Evolutionary conservation across 75 land plant species (phyloP), one percentile per base, ranked within the genome.

Genomic region (Sequoia sempervirens): DNA sequence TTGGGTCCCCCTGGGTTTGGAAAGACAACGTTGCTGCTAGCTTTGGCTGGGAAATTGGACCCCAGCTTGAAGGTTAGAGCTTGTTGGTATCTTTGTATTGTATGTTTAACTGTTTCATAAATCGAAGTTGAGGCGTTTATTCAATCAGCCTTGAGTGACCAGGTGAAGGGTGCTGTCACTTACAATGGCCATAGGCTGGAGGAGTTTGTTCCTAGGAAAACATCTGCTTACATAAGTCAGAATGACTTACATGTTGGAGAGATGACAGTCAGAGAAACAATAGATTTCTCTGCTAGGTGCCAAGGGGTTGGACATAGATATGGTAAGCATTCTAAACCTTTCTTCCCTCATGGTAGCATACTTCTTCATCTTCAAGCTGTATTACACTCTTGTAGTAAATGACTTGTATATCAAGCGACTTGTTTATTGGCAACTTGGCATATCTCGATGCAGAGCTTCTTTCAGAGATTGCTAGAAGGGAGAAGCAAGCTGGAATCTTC

Each of bases 261-360:
- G 83, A 95, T 96, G 89, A 96, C 98, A 11, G 98, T 96, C 13
- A 91, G 93, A 83, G 98, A 96, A 86, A 96, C 98, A 0, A 85
- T 96, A 11, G 96, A 96, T 81, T 96, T 96, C 86, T 92, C 98
- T 2, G 96, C 95, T 1, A 88, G 98, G 74, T 94, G 96, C 64
- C 98, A 92, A 85, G 98, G 98, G 4, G 93, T 94, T 58, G 98
- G 98, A 34, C 68, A 92, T 38, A 83, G 91, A 89, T 90, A 90
- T 58, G 96, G 95, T 93, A 85, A 46, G 45, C 78, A 50, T 50
- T 50, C 53, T 50, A 50, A 50, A 78, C 9, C n/a, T 45, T 30
- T 70, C 36, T 32, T 70, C 15, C 73, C 73, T 70, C 36, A 32
- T 70, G 73, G 73, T 12, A 13, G 73, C 7, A 26, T 26, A 61